Percentiles rank a stretch among this genome's conserved stretches.
These are phyloP conservation scores for Eucalyptus regnans DNA, from an alignment of 345 rosid genomes.

Conservation along the genomic window DNA sequence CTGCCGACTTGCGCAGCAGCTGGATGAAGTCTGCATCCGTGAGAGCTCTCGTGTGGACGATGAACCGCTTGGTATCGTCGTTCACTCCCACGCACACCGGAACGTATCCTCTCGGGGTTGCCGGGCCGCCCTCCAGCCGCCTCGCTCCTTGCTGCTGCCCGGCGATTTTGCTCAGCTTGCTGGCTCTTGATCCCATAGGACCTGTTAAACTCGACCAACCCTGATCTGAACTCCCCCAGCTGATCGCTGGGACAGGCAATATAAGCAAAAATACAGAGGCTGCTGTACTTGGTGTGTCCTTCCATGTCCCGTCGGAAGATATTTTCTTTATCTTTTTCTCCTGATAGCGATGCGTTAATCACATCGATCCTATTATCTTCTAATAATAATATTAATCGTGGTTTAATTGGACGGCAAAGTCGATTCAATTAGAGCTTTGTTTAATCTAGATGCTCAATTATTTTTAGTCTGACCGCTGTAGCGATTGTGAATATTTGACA, in stretches of 20 bases:
- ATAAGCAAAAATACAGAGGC: neutral
- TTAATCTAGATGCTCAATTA: neutral
- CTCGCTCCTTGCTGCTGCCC: neutral
- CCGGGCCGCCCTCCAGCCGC: neutral
- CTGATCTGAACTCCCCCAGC: neutral
- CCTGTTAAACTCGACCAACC: neutral
- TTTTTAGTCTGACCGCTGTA: neutral
- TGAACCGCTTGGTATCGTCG: neutral
- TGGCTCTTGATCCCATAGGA: conserved; percentile 2
- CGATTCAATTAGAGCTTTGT: neutral
- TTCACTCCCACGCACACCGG: conserved; percentile 12
- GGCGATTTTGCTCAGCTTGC: conserved; percentile 2
- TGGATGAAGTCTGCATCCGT: conserved; percentile 13
- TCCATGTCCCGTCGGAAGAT: neutral
- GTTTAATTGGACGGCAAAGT: neutral
- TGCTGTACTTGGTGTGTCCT: neutral
- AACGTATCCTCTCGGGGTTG: conserved; percentile 13
- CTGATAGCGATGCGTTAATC: neutral
- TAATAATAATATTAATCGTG: neutral
- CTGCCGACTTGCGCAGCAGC: conserved; percentile 19
- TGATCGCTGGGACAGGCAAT: neutral
- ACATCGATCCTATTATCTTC: neutral
- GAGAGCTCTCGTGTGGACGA: conserved; percentile 12
- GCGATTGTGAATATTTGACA: neutral
- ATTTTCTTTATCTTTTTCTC: neutral